Evolutionary conservation across 306 rosid species (phyloP).

Genomic region (Gleditsia sinensis): DNA sequence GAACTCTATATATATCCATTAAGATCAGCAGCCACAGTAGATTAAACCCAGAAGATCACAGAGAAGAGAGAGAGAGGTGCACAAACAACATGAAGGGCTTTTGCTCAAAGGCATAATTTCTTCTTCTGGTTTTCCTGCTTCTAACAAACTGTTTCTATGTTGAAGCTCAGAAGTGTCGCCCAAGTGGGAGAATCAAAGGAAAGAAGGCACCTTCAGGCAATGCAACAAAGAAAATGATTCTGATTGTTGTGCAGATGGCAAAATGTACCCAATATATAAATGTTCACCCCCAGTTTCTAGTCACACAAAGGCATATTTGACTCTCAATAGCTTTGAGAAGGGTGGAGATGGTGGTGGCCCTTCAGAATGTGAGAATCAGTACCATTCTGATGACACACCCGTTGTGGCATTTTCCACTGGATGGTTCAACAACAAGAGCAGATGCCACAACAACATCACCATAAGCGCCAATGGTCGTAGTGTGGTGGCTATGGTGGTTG

Average conservation of each 20-base stretch:
- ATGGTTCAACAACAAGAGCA: too few species aligned
- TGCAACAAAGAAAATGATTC: too few species aligned
- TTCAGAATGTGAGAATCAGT: too few species aligned
- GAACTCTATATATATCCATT: not conserved
- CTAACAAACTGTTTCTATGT: not conserved
- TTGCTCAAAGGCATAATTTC: not conserved
- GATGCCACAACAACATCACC: too few species aligned
- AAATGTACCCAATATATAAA: too few species aligned
- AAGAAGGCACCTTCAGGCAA: conserved; percentile 22
- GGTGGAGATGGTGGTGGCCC: too few species aligned
- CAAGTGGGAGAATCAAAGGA: not conserved
- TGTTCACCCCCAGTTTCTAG: conserved; percentile 29
- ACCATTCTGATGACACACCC: too few species aligned
- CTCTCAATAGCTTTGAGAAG: conserved; percentile 37
- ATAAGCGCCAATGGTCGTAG: too few species aligned
- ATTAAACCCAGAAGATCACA: not conserved
- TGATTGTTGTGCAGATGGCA: too few species aligned
- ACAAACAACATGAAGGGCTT: conserved; percentile 4
- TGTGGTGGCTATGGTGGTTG: too few species aligned
- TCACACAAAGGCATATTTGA: conserved; percentile 31
- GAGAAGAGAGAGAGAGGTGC: not conserved
- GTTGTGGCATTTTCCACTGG: too few species aligned
- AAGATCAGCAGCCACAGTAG: not conserved
- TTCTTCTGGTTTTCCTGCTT: not conserved
- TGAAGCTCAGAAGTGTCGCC: conserved; percentile 1